Percentiles rank a stretch among this genome's conserved stretches.
Evolutionary conservation across 768 basidiomycete species (phyloP).

Genomic region (Boletales sp.): DNA sequence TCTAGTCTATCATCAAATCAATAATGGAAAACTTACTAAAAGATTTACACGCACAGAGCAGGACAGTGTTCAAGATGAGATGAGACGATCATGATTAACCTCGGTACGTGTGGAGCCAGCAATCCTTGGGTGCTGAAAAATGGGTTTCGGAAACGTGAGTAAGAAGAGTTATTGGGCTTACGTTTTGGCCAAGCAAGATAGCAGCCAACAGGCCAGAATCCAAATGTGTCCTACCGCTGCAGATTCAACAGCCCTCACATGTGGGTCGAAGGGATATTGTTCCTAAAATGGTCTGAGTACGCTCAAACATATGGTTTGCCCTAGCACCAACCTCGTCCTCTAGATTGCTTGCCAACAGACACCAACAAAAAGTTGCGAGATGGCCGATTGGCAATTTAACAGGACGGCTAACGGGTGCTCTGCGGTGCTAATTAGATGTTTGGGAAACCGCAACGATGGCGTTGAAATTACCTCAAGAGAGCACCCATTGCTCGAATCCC

Average conservation of each 20-base stretch:
- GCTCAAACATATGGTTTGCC: background rate
- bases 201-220: slow-evolving; percentile 49
- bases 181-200: slow-evolving; percentile 49
- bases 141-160: background rate
- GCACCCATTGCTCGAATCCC: slow-evolving; percentile 48
- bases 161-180: slow-evolving; percentile 24
- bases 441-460: background rate
- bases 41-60: slow-evolving; percentile 38
- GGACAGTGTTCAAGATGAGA: slow-evolving; percentile 60
- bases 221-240: slow-evolving; percentile 44
- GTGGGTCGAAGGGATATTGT: slow-evolving; percentile 48
- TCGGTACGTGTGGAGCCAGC: slow-evolving; percentile 53
- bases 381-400: slow-evolving; percentile 68
- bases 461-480: slow-evolving; percentile 47
- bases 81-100: slow-evolving; percentile 48
- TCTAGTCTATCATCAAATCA: slow-evolving; percentile 28
- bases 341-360: slow-evolving; percentile 45
- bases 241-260: slow-evolving; percentile 52
- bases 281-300: slow-evolving; percentile 34
- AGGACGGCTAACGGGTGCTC: slow-evolving; percentile 54
- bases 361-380: slow-evolving; percentile 49
- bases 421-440: slow-evolving; percentile 23
- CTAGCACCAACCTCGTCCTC: slow-evolving; percentile 41
- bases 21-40: background rate
- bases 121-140: slow-evolving; percentile 47